Evolutionary conservation across 1,139 yeast species (phyloP), one percentile per base, ranked within the genome.

Genomic region (Kazachstania sp.): DNA sequence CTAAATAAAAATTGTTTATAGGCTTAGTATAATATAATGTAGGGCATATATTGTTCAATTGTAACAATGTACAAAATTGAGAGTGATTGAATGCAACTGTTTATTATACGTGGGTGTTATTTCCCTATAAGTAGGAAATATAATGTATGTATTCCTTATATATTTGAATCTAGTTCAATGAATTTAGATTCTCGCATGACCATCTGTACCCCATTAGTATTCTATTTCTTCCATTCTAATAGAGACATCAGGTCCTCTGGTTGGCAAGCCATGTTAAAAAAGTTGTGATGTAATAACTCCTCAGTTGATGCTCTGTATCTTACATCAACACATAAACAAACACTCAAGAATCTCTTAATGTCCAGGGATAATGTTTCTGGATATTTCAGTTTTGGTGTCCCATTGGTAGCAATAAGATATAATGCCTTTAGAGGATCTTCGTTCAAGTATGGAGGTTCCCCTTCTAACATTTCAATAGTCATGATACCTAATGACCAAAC

Each of bases 391-490:
- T 88, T 88, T 38, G 98, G 98, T 1, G 98, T 92, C 51, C 98
- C 98, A 63, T 88, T 90, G 1, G 97, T 86, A 13, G 97, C 97
- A 71, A 92, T 92, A 60, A 92, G 71, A 66, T 87, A 92, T 49
- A 86, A 71, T 0, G 95, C 95, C 65, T 83, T 84, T 60, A 86
- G 71, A 12, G 97, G 98, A 66, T 90, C 97, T 66, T 92, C 98
- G 64, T 92, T 92, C 63, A 92, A 73, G 64, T 92, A 92, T 30
- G 98, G 98, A 9, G 98, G 98, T 64, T 92, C 98, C 20, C 95
- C 94, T 69, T 92, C 98, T 54, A 92, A 84, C 97, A 92, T 90
- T 69, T 92, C 98, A 59, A 92, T 92, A 2, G 96, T 86, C 97
- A 92, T 94, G 56, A 92, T 92, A 54, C 98, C 98, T 53, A 92